These are phyloP conservation scores for Trichophyton mentagrophytes DNA, from an alignment of 2,329 filamentous ascomycete species.

Conservation along the genomic window DNA sequence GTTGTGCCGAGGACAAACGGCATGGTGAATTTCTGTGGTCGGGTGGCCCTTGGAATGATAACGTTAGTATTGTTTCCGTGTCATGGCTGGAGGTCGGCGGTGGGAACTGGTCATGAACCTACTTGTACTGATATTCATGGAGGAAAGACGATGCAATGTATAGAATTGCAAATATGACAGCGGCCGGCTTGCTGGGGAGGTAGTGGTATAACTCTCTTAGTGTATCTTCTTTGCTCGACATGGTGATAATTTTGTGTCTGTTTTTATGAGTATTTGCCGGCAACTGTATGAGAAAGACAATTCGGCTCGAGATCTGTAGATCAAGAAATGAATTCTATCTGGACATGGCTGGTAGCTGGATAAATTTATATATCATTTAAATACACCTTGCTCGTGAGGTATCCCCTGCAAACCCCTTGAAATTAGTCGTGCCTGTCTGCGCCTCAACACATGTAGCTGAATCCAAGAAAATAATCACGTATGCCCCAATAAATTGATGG, in stretches of 20 bases:
- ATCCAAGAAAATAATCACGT: not conserved
- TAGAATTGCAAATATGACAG: conserved; percentile 3
- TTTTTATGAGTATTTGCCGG: not conserved
- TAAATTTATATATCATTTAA: not conserved
- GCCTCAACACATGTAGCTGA: not conserved
- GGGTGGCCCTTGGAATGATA: not conserved
- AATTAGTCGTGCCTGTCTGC: not conserved
- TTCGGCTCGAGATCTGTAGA: not conserved
- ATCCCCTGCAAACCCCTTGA: not conserved
- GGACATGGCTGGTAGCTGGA: not conserved
- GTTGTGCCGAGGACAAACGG: conserved; percentile 7
- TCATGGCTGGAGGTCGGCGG: not conserved
- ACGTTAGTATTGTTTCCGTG: not conserved
- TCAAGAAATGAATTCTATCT: not conserved
- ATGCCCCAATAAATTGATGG: not conserved
- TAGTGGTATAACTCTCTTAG: conserved; percentile 1
- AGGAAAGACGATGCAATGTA: conserved; percentile 1
- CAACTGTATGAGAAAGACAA: too few species aligned
- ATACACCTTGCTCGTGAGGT: not conserved
- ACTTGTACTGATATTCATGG: conserved; percentile 4
- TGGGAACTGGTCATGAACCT: not conserved
- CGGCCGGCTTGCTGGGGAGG: not conserved
- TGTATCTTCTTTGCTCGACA: not conserved
- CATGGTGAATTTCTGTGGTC: conserved; percentile 9
- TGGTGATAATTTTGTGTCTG: not conserved